These are phyloP conservation scores for Cytospora paraplurivora DNA, from an alignment of 2,329 filamentous ascomycete species.

Conservation along the genomic window DNA sequence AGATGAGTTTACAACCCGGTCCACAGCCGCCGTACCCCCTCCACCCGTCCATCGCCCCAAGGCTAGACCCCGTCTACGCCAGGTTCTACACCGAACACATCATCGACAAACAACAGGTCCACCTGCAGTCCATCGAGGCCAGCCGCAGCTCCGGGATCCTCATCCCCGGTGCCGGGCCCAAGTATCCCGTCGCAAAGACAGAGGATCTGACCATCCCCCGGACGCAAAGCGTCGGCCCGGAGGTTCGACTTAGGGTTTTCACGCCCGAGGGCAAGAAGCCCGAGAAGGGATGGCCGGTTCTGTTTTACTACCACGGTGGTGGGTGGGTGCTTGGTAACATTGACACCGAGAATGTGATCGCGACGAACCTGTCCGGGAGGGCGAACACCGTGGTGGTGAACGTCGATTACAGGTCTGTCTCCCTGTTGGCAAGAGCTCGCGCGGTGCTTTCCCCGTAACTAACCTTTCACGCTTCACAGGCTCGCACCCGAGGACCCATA, in stretches of 20 bases:
- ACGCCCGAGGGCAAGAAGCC: constrained; percentile 50
- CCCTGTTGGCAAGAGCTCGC: neutral
- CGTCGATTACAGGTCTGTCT: constrained; percentile 54
- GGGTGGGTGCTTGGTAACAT: constrained; percentile 62
- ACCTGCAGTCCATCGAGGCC: constrained; percentile 54
- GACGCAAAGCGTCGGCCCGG: constrained; percentile 48
- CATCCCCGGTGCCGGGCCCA: constrained; percentile 54
- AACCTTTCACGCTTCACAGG: constrained; percentile 35
- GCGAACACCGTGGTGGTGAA: constrained; percentile 56
- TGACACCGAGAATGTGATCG: constrained; percentile 59
- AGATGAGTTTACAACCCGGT: constrained; percentile 12
- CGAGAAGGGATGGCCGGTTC: constrained; percentile 53
- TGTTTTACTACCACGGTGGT: constrained; percentile 60
- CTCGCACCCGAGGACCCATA: constrained; percentile 60
- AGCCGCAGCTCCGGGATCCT: constrained; percentile 54
- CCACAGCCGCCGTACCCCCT: constrained; percentile 44
- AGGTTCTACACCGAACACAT: constrained; percentile 56
- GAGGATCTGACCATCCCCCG: constrained; percentile 48
- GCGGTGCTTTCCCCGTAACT: no score
- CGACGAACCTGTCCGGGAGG: constrained; percentile 54
- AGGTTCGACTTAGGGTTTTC: constrained; percentile 52
- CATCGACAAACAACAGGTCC: constrained; percentile 54
- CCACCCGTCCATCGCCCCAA: constrained; percentile 48
- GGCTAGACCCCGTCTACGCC: constrained; percentile 53
- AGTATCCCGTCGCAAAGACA: constrained; percentile 49